Conservation (phyloP, 1,139 yeast species). For the Waltiozyma sp. region DNA sequence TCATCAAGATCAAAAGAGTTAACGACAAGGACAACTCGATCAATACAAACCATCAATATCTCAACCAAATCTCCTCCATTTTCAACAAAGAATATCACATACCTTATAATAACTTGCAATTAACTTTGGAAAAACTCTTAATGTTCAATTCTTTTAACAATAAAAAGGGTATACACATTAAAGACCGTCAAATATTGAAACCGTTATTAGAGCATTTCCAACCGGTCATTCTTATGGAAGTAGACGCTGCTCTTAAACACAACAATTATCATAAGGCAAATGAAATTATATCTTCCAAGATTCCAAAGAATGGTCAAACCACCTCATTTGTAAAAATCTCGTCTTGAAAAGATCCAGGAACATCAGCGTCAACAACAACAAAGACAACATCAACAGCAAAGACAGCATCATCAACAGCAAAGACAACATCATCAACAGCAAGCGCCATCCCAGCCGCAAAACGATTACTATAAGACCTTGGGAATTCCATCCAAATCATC, state of each 20-base stretch:
- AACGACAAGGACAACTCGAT: conserved; percentile 10
- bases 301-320: not conserved
- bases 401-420: conserved; percentile 7
- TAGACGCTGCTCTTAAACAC: conserved; percentile 8
- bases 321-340: not conserved
- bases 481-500: conserved; percentile 62
- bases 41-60: conserved; percentile 10
- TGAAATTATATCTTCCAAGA: not conserved
- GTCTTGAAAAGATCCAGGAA: conserved; percentile 7
- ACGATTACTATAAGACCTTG: conserved; percentile 74
- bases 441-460: conserved; percentile 33
- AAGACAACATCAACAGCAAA: not conserved
- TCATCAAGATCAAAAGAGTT: conserved; percentile 14
- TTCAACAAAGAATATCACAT: conserved; percentile 12
- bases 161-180: not conserved
- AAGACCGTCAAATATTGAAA: not conserved
- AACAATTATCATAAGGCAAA: not conserved
- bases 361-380: conserved; percentile 1
- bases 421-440: conserved; percentile 35
- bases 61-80: conserved; percentile 5
- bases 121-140: conserved; percentile 7
- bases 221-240: conserved; percentile 10
- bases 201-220: conserved; percentile 6
- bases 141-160: conserved; percentile 7
- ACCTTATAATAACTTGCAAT: conserved; percentile 8